Base-by-base conservation (phyloP, 352 stramenopile genomes). In the Phytophthora vignae region DNA sequence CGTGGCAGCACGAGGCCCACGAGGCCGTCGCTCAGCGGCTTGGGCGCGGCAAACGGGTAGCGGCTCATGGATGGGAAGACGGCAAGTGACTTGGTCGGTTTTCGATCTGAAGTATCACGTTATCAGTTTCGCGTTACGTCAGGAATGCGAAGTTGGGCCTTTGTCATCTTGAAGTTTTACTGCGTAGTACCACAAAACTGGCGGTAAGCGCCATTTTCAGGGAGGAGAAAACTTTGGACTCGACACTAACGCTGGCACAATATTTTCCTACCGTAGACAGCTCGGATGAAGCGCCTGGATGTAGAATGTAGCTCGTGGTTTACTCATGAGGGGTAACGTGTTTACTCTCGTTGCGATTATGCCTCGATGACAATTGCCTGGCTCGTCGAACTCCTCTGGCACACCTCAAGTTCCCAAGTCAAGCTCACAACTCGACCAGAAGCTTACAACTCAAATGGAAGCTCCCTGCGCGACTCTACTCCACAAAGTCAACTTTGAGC, bases 51-150 rank as follows among this genome's bases (percentile, higher is more conserved):
- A 27, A 58, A 22, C 4, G 31, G 59, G 36, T 40, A 64, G 22
- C 25, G 59, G 21, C 11, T 63, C 66, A 73, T 73, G 0, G 36
- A 44, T 44, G 36, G 36, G 12, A n/a, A 44, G 36, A 44, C 15
- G 36, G 36, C 0, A 44, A 44, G 36, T 5, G 52, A 38, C 48
- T 69, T 66, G 61, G 22, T 25, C n/a, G n/a, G n/a, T n/a, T n/a
- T n/a, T n/a, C n/a, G n/a, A n/a, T n/a, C n/a, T n/a, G n/a, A n/a
- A n/a, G n/a, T n/a, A n/a, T n/a, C n/a, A n/a, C n/a, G n/a, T n/a
- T n/a, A 33, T 44, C 14, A 15, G 12, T 44, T 44, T 15, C 36
- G 14, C 36, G 36, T 44, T 7, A 44, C 36, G 29, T 44, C 2
- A 17, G 14, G 14, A 17, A 44, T 44, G 11, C 8, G 29, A 33